phyloP scores from a whole-genome alignment of 2,329 filamentous ascomycete species.

The Microascus cirrosus region DNA sequence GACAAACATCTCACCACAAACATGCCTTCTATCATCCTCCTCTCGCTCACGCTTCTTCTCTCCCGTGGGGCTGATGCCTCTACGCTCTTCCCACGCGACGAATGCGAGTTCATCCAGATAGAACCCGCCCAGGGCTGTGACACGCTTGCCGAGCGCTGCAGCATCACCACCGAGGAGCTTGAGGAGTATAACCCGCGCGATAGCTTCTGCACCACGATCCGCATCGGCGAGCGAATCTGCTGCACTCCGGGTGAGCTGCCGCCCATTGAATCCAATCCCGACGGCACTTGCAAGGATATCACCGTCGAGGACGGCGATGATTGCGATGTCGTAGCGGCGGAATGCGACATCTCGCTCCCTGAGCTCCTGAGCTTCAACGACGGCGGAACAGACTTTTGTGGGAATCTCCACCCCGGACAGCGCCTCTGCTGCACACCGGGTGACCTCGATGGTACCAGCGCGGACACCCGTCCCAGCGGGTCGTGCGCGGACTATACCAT shows the following conservation, averaged over 20 bases:
- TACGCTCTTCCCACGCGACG: constrained; percentile 2
- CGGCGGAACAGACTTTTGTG: constrained; percentile 10
- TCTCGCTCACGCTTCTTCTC: background rate
- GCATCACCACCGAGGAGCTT: constrained; percentile 24
- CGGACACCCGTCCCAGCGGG: constrained; percentile 13
- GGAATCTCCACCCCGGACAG: constrained; percentile 14
- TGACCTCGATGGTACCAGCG: constrained; percentile 8
- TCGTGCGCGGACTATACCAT: constrained; percentile 24
- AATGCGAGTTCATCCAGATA: constrained; percentile 20
- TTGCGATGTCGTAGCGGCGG: constrained; percentile 22
- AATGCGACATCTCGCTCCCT: constrained; percentile 23
- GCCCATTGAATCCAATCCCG: constrained; percentile 8
- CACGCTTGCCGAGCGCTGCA: constrained; percentile 23
- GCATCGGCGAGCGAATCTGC: constrained; percentile 20
- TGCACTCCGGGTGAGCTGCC: constrained; percentile 18
- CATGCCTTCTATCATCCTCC: background rate
- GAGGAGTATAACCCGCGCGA: constrained; percentile 21
- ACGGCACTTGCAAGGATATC: constrained; percentile 15
- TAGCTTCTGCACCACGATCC: constrained; percentile 16
- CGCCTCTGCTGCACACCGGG: constrained; percentile 24
- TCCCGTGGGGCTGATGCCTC: background rate
- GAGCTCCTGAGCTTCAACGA: constrained; percentile 28
- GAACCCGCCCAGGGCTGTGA: constrained; percentile 22
- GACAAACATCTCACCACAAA: background rate
- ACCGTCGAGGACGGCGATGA: constrained; percentile 22